Base-by-base conservation (phyloP, 306 rosid genomes). In the Vachellia collinsii region DNA sequence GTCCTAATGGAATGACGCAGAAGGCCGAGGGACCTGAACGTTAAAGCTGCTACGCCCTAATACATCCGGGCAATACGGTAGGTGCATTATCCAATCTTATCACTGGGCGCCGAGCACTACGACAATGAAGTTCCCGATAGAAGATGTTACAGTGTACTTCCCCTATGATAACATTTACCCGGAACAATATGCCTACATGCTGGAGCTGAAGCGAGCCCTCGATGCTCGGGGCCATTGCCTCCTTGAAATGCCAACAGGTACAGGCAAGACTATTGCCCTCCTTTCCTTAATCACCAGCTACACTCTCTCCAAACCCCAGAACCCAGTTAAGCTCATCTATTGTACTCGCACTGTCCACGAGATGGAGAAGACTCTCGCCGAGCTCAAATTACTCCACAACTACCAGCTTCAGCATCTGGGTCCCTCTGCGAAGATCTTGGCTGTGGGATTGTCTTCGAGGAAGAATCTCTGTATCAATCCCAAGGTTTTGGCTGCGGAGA, bases 271-370 rank as follows among this genome's bases (percentile, higher is more conserved):
- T 70, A 91, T 93, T 39, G 94, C 97, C 2, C 90, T 94, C 12
- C 93, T 94, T 62, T 92, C 97, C 1, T 86, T 94, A 22, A 93
- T 94, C 86, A 89, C 97, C 36, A 88, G 94, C 88, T 94, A 94
- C 90, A 82, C 82, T 4, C 90, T 94, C 78, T 91, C 97, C 62
- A 91, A 89, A 37, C 99, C 94, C 77, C 84, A 90, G 4, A 86
- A 84, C 50, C 94, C 95, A 0, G 88, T 94, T 74, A 94, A 94
- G 80, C 97, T 94, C 79, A 84, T 94, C 72, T 94, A 94, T 84
- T 94, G 97, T 83, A 94, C 99, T 8, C 95, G 97, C 51, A 94
- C 99, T 6, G 99, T 94, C 16, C 99, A 94, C 79, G 97, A 94
- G 85, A 94, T 94, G 97, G 99, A 94, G 88, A 94, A 94, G 83